Evolutionary conservation across 768 basidiomycete genomes (phyloP).

Genomic region (Mycena epipterygia): DNA sequence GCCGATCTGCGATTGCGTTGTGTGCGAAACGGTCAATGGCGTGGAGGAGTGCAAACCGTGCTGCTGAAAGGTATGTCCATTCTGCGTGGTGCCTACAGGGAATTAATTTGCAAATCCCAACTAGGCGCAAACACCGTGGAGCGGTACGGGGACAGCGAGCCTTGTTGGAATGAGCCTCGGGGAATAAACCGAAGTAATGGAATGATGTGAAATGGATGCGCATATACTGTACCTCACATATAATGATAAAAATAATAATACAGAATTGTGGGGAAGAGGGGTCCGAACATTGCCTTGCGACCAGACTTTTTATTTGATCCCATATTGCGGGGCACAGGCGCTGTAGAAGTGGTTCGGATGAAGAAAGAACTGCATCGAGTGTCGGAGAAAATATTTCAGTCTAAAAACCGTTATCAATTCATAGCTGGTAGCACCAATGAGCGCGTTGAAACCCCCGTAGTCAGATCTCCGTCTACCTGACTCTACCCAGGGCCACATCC

Average conservation of each 20-base stretch:
- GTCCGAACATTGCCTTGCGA: constrained; percentile 1
- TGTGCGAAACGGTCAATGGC: constrained; percentile 11
- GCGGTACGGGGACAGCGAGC: constrained; percentile 11
- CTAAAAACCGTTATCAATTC: not conserved
- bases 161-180: constrained; percentile 7
- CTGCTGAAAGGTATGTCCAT: constrained; percentile 11
- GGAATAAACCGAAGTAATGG: constrained; percentile 1
- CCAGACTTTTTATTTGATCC: constrained; percentile 6
- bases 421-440: constrained; percentile 4
- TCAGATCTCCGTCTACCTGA: constrained; percentile 5
- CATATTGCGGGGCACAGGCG: not conserved
- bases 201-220: constrained; percentile 11
- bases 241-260: not conserved
- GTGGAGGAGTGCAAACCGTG: constrained; percentile 7
- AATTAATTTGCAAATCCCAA: constrained; percentile 9
- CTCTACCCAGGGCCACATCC: constrained; percentile 1
- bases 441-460: not conserved
- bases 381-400: constrained; percentile 3
- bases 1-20: constrained; percentile 5
- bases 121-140: constrained; percentile 7
- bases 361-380: constrained; percentile 1
- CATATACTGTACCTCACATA: constrained; percentile 11
- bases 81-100: not conserved
- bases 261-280: not conserved
- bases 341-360: constrained; percentile 2